phyloP scores from a whole-genome alignment of 2,329 filamentous ascomycete species.

The Penicillium sp. region DNA sequence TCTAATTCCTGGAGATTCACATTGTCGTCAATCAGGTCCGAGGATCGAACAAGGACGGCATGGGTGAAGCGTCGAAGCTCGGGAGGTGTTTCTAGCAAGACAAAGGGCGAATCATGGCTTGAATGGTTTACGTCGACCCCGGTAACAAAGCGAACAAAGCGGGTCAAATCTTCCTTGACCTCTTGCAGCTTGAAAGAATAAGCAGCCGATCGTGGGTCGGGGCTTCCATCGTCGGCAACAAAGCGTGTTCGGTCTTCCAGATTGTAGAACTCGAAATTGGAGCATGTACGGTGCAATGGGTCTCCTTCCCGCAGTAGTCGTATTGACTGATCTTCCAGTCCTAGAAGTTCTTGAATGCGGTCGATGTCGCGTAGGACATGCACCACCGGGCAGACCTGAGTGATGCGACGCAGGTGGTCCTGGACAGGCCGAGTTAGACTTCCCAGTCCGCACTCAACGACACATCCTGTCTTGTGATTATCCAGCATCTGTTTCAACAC shows the following conservation, averaged over 20 bases:
- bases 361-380: slow-evolving; percentile 44
- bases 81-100: slow-evolving; percentile 58
- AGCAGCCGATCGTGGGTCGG: slow-evolving; percentile 46
- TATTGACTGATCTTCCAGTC: slow-evolving; percentile 45
- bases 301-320: slow-evolving; percentile 47
- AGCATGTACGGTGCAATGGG: slow-evolving; percentile 48
- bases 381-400: slow-evolving; percentile 40
- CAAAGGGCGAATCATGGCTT: slow-evolving; percentile 61
- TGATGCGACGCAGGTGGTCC: slow-evolving; percentile 40
- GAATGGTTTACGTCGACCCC: slow-evolving; percentile 54
- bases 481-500: slow-evolving; percentile 45
- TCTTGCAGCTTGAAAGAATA: slow-evolving; percentile 52
- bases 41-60: slow-evolving; percentile 40
- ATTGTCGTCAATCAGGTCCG: slow-evolving; percentile 32
- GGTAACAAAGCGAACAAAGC: slow-evolving; percentile 59
- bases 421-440: slow-evolving; percentile 45
- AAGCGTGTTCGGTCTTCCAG: slow-evolving; percentile 44
- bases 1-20: slow-evolving; percentile 55
- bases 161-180: slow-evolving; percentile 61
- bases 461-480: slow-evolving; percentile 42
- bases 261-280: slow-evolving; percentile 51
- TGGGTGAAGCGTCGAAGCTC: slow-evolving; percentile 55
- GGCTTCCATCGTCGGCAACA: slow-evolving; percentile 32
- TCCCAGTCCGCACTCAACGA: slow-evolving; percentile 46
- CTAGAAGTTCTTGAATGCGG: slow-evolving; percentile 42